These are phyloP conservation scores for Vaucheria bursata DNA, from an alignment of 352 stramenopile genomes.

Conservation along the genomic window DNA sequence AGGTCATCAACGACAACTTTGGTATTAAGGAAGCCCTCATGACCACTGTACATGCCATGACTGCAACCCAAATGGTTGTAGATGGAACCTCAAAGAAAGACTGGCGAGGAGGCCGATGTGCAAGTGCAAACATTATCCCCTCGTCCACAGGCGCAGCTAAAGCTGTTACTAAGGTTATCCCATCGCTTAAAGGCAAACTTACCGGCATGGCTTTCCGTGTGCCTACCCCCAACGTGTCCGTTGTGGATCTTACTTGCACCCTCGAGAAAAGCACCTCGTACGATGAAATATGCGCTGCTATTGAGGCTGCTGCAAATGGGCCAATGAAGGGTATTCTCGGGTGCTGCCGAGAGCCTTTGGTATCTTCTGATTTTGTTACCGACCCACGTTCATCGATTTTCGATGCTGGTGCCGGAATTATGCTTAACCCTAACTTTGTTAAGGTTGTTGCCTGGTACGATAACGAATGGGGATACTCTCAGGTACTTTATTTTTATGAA, in stretches of 20 bases:
- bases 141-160: constrained; percentile 92
- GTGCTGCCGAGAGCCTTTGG: constrained; percentile 92
- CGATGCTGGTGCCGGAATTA: constrained; percentile 90
- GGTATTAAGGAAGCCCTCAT: constrained; percentile 95
- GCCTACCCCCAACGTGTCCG: constrained; percentile 93
- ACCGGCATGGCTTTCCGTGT: constrained; percentile 97
- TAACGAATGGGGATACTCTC: constrained; percentile 94
- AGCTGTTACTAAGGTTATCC: constrained; percentile 92
- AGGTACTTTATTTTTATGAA: no score
- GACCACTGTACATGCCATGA: constrained; percentile 97
- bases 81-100: constrained; percentile 89
- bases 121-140: constrained; percentile 91
- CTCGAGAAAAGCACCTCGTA: constrained; percentile 85
- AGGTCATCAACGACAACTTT: constrained; percentile 97
- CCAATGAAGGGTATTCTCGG: constrained; percentile 92
- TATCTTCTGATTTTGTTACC: constrained; percentile 93
- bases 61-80: constrained; percentile 87
- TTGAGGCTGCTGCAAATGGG: constrained; percentile 84
- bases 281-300: constrained; percentile 90
- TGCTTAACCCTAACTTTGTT: constrained; percentile 93
- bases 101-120: constrained; percentile 81
- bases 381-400: constrained; percentile 94
- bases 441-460: constrained; percentile 99
- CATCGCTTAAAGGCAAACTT: constrained; percentile 88
- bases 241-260: constrained; percentile 89